Evolutionary conservation across 768 basidiomycete genomes (phyloP).

Genomic region (Tephrocybe sp.): DNA sequence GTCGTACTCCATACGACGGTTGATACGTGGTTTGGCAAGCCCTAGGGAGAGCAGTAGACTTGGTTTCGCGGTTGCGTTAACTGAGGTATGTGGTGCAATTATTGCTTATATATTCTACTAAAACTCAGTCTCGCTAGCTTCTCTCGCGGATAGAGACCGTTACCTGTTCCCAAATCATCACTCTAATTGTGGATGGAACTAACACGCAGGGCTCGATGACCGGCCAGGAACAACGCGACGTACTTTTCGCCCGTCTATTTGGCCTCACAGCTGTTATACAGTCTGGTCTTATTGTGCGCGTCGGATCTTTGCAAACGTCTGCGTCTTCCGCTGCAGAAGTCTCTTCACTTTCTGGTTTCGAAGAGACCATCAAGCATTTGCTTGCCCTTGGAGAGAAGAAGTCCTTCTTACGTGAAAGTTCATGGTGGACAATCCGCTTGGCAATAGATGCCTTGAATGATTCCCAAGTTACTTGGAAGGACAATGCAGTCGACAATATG

Average conservation of each 20-base stretch:
- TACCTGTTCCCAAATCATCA: slow-evolving; percentile 71
- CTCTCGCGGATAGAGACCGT: slow-evolving; percentile 76
- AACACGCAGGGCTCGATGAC: slow-evolving; percentile 74
- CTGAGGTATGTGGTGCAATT: slow-evolving; percentile 61
- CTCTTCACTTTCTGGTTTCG: slow-evolving; percentile 60
- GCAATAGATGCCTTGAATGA: slow-evolving; percentile 58
- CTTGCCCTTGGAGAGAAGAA: slow-evolving; percentile 76
- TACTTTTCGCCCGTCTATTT: slow-evolving; percentile 89
- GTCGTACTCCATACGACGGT: slow-evolving; percentile 83
- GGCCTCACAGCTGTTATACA: slow-evolving; percentile 83
- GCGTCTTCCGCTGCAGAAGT: slow-evolving; percentile 50
- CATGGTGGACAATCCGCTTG: slow-evolving; percentile 77
- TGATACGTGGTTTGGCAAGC: slow-evolving; percentile 86
- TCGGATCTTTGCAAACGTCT: slow-evolving; percentile 49
- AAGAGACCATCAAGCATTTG: slow-evolving; percentile 56
- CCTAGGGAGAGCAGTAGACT: slow-evolving; percentile 90
- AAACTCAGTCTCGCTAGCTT: slow-evolving; percentile 44
- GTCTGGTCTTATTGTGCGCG: slow-evolving; percentile 76
- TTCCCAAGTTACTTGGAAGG: slow-evolving; percentile 69
- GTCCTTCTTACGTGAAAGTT: slow-evolving; percentile 87
- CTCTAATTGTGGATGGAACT: slow-evolving; percentile 70
- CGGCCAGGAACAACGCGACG: slow-evolving; percentile 90
- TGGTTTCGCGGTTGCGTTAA: slow-evolving; percentile 94
- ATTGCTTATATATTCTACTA: neutral
- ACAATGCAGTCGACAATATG: slow-evolving; percentile 51